Conservation (phyloP, 2,329 filamentous ascomycete species). For the Tolypocladium guangdongense region DNA sequence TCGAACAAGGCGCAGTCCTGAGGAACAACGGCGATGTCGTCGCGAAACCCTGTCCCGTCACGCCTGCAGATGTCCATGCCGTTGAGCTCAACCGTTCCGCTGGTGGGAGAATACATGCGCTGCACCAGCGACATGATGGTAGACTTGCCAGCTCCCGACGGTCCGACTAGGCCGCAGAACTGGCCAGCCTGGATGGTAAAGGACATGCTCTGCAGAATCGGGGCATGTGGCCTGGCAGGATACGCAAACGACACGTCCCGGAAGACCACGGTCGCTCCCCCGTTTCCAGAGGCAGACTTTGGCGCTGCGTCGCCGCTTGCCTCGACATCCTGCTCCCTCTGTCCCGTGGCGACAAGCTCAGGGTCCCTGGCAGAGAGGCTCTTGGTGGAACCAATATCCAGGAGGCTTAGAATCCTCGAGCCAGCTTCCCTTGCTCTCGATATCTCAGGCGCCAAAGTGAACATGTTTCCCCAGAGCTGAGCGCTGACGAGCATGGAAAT, state of each 20-base stretch:
- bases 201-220: conserved; percentile 44
- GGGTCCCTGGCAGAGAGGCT: conserved; percentile 8
- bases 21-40: conserved; percentile 43
- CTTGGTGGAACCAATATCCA: conserved; percentile 29
- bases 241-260: conserved; percentile 54
- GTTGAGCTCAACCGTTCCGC: conserved; percentile 32
- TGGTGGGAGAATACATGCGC: conserved; percentile 33
- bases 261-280: conserved; percentile 41
- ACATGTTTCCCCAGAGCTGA: conserved; percentile 63
- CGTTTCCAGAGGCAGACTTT: conserved; percentile 10
- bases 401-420: conserved; percentile 42
- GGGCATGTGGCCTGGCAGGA: conserved; percentile 46
- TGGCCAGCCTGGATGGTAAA: conserved; percentile 47
- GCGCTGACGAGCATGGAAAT: conserved; percentile 62
- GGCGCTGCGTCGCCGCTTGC: conserved; percentile 17
- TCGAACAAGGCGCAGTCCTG: conserved; percentile 49
- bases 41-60: conserved; percentile 33
- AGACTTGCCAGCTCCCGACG: conserved; percentile 56
- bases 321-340: conserved; percentile 26
- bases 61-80: conserved; percentile 32
- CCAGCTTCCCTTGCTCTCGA: conserved; percentile 53
- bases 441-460: conserved; percentile 65
- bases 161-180: conserved; percentile 54
- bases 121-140: conserved; percentile 49
- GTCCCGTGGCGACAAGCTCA: conserved; percentile 2